Evolutionary conservation across 192 early-diverging fungal species (phyloP), one percentile per base, ranked within the genome.

Genomic region (Rhizoclosmatium sp.): DNA sequence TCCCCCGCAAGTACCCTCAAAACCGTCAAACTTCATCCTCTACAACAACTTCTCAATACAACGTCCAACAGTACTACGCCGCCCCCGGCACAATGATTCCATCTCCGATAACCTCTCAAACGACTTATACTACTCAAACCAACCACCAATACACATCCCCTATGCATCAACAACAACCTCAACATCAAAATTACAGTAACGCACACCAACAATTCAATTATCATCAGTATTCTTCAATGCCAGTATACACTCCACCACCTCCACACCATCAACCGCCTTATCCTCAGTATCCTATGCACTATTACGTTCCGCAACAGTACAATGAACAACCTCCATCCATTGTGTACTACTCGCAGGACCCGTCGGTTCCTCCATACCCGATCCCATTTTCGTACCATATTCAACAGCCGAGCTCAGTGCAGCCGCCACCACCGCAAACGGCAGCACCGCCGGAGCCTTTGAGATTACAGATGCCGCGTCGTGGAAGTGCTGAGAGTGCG

Each of bases 371-470:
- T 7, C 60, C 60, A 7, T 7, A 19, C 60, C 60, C 9, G 60
- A 23, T 62, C 23, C 60, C 60, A 19, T 62, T 62, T 21, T 31
- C 60, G 4, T 47, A 69, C 45, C 67, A 69, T 69, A 23, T 44
- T 2, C 42, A 47, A 47, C 40, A 47, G 16, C 62, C 39, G 31
- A 0, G 31, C 0, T 0, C 31, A 31, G 68, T 12, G 47, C 40
- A 70, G 19, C 48, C 2, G 40, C 44, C 19, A 48, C 16, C 16
- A 39, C 14, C 16, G n/a, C 19, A 39, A 16, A 39, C 14, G 14
- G 40, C 65, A 23, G 5, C 14, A 23, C n/a, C 65, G 14, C 41
- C 40, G 19, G n/a, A n/a, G 68, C 39, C 47, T 48, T 70, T 10
- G 45, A 44, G 9, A 41, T 40, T 19, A 45, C 39, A 40, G 71